These are phyloP conservation scores for Diaporthe sp. DNA, from an alignment of 2,329 filamentous ascomycete species.

Conservation along the genomic window DNA sequence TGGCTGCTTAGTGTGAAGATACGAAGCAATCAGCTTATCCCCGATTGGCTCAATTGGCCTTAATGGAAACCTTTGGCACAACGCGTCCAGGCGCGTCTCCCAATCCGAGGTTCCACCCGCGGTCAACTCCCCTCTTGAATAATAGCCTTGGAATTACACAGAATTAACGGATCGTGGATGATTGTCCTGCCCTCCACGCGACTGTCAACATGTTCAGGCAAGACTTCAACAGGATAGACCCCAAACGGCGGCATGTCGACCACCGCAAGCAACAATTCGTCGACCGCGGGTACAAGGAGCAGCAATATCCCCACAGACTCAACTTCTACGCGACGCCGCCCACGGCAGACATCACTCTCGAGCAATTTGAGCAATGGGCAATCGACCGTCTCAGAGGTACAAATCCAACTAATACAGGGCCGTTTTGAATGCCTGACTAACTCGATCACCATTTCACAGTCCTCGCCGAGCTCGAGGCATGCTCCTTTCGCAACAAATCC, in stretches of 20 bases:
- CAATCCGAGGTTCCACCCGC: conserved; percentile 34
- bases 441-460: conserved; percentile 62
- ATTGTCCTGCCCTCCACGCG: background rate
- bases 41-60: conserved; percentile 40
- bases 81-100: conserved; percentile 47
- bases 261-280: conserved; percentile 91
- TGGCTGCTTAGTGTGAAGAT: background rate
- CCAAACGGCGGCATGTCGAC: conserved; percentile 84
- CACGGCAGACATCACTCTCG: conserved; percentile 93
- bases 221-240: conserved; percentile 67
- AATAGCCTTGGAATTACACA: background rate
- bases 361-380: conserved; percentile 99
- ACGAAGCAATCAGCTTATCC: conserved; percentile 15
- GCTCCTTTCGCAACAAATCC: conserved; percentile 92
- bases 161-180: background rate
- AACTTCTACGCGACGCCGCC: conserved; percentile 94
- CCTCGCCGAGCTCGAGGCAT: conserved; percentile 90
- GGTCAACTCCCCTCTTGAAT: conserved; percentile 19
- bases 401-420: conserved; percentile 39
- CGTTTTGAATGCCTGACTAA: conserved; percentile 38
- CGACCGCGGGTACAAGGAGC: conserved; percentile 80
- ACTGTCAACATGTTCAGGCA: conserved; percentile 61
- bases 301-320: conserved; percentile 85
- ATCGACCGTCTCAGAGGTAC: conserved; percentile 89
- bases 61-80: conserved; percentile 42